Percentiles rank a stretch among this genome's conserved stretches.
phyloP scores from a whole-genome alignment of 2,329 filamentous ascomycete genomes.

The Coleophoma eucalyptorum region DNA sequence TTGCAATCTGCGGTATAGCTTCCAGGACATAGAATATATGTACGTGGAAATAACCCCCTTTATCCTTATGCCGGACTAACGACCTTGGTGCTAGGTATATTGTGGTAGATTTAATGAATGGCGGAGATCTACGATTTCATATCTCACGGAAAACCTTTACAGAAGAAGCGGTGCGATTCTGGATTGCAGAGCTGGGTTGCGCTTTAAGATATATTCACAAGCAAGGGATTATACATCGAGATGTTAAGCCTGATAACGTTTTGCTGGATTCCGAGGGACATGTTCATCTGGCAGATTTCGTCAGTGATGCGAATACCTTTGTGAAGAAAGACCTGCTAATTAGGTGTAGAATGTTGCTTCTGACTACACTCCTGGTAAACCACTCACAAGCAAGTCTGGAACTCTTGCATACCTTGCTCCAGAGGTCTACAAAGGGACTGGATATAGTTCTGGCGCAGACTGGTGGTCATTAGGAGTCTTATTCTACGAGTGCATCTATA shows the following conservation, averaged over 20 bases:
- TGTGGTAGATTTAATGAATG: conserved; percentile 97
- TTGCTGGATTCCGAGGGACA: conserved; percentile 85
- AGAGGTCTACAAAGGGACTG: conserved; percentile 87
- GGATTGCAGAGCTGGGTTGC: conserved; percentile 92
- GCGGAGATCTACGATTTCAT: conserved; percentile 93
- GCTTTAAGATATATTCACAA: conserved; percentile 82
- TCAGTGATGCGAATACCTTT: conserved; percentile 41
- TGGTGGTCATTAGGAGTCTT: conserved; percentile 98
- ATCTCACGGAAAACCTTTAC: conserved; percentile 98
- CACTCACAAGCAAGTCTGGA: conserved; percentile 91
- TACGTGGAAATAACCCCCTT: conserved; percentile 42
- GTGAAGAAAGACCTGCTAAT: conserved; percentile 28
- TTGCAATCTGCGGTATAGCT: conserved; percentile 97
- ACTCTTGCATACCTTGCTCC: conserved; percentile 94
- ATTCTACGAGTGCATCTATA: conserved; percentile 99
- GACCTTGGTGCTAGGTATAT: conserved; percentile 58
- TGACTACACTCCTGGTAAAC: conserved; percentile 78
- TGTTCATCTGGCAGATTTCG: conserved; percentile 96
- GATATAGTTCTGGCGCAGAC: conserved; percentile 87
- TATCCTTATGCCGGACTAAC: too few species aligned
- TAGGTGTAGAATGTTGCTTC: conserved; percentile 82
- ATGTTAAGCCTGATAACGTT: conserved; percentile 91
- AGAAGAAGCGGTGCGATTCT: conserved; percentile 93
- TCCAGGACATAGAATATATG: conserved; percentile 99
- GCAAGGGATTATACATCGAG: conserved; percentile 85